Conservation (phyloP, 352 stramenopile genomes). For the Globisporangium spiculum region DNA sequence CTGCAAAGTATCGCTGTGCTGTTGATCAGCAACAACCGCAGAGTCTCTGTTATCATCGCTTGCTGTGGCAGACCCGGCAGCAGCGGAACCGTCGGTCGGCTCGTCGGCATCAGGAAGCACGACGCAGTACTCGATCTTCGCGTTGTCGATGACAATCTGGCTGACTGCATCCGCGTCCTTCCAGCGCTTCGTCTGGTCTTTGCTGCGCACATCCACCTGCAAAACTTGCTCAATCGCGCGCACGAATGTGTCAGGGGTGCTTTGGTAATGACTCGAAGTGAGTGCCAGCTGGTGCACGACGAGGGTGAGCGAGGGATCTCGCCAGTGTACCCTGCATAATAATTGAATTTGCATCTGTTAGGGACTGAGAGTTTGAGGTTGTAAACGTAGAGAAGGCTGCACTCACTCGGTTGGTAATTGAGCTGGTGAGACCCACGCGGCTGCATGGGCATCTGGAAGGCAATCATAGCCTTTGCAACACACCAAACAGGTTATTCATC, state of each 20-base stretch:
- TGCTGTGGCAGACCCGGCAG: background rate
- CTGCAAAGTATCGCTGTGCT: background rate
- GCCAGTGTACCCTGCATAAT: conserved; percentile 44
- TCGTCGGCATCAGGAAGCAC: background rate
- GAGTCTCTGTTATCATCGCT: background rate
- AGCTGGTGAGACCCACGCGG: conserved; percentile 38
- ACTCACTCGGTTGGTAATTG: conserved; percentile 42
- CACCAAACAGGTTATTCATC: background rate
- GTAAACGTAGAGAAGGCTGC: background rate
- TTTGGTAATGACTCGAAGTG: conserved; percentile 45
- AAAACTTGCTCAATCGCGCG: conserved; percentile 63
- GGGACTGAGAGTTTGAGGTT: background rate
- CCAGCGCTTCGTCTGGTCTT: conserved; percentile 62
- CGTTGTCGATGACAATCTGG: conserved; percentile 58
- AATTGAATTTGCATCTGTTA: background rate
- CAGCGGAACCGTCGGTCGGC: background rate
- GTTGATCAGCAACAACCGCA: background rate
- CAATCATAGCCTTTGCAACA: conserved; percentile 42
- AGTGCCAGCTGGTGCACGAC: conserved; percentile 31
- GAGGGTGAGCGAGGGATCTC: conserved; percentile 21
- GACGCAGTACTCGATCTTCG: conserved; percentile 42
- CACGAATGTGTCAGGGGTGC: conserved; percentile 27
- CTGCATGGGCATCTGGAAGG: conserved; percentile 37
- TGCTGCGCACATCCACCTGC: conserved; percentile 72
- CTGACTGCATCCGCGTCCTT: conserved; percentile 32